Evolutionary conservation across 192 early-diverging fungal species (phyloP).

Genomic region (Dissophora globulifera): DNA sequence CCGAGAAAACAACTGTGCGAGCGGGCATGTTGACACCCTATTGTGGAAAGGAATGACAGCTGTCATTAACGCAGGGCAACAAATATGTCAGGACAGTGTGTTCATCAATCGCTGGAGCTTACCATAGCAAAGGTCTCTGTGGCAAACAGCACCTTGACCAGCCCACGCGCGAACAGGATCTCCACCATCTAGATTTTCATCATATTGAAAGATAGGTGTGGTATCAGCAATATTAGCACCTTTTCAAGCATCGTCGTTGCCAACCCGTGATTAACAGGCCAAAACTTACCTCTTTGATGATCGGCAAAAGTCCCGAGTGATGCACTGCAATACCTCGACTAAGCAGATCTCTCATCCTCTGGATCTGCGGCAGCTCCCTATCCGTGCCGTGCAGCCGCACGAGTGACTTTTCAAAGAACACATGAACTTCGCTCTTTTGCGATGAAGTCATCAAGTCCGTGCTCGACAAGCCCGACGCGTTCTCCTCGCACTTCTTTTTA

Average conservation of each 20-base stretch:
- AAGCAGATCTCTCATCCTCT: conserved; percentile 84
- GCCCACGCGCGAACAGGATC: conserved; percentile 89
- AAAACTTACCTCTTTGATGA: conserved; percentile 95
- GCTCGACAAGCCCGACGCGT: conserved; percentile 79
- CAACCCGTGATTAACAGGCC: conserved; percentile 10
- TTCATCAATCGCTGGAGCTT: too few species aligned
- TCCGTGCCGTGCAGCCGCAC: conserved; percentile 87
- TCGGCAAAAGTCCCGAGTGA: conserved; percentile 95
- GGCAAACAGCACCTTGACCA: conserved; percentile 94
- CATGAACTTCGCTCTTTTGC: conserved; percentile 88
- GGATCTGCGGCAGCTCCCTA: conserved; percentile 87
- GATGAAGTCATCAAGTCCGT: conserved; percentile 77
- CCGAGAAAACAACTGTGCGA: conserved; percentile 92
- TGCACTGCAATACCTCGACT: conserved; percentile 96
- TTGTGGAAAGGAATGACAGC: too few species aligned
- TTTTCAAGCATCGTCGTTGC: too few species aligned
- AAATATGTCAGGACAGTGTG: too few species aligned
- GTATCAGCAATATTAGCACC: too few species aligned
- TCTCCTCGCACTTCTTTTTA: conserved; percentile 96
- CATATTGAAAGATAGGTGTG: too few species aligned
- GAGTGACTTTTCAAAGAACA: conserved; percentile 86
- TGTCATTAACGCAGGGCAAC: too few species aligned
- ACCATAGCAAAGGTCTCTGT: conserved; percentile 99
- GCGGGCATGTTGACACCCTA: conserved; percentile 98
- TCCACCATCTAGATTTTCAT: conserved; percentile 81